phyloP scores from a whole-genome alignment of 768 basidiomycete species.

The Fistulinella prunicolor region DNA sequence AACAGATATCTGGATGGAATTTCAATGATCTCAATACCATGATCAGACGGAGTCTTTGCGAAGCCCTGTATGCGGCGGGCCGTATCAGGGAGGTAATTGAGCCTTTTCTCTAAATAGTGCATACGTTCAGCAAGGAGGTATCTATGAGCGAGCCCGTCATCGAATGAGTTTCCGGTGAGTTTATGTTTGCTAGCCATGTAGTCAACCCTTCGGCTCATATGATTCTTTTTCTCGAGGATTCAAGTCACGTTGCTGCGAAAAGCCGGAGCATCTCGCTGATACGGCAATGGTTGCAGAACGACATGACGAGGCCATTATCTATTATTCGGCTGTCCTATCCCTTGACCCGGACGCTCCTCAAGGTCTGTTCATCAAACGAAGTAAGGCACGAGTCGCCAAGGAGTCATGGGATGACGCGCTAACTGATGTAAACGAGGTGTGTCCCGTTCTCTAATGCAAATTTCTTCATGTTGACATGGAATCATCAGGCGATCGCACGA shows the following conservation, averaged over 20 bases:
- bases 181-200: too few species aligned
- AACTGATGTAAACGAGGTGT: neutral
- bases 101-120: too few species aligned
- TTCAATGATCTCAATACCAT: too few species aligned
- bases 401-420: neutral
- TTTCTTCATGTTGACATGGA: neutral
- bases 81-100: too few species aligned
- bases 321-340: neutral
- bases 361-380: neutral
- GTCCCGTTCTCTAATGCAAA: neutral
- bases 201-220: too few species aligned
- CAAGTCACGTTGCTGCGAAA: neutral
- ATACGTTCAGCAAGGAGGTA: too few species aligned
- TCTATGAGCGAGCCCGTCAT: too few species aligned
- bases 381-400: neutral
- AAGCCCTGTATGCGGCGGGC: too few species aligned
- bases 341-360: neutral
- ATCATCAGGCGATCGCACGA: neutral
- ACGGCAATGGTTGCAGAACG: neutral
- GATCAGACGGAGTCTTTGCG: too few species aligned
- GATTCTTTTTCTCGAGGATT: neutral
- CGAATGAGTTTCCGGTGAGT: too few species aligned
- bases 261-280: neutral
- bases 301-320: neutral
- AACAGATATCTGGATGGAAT: too few species aligned